These are phyloP conservation scores for Colletotrichum gloeosporioides DNA, from an alignment of 2,329 filamentous ascomycete species.

Conservation along the genomic window DNA sequence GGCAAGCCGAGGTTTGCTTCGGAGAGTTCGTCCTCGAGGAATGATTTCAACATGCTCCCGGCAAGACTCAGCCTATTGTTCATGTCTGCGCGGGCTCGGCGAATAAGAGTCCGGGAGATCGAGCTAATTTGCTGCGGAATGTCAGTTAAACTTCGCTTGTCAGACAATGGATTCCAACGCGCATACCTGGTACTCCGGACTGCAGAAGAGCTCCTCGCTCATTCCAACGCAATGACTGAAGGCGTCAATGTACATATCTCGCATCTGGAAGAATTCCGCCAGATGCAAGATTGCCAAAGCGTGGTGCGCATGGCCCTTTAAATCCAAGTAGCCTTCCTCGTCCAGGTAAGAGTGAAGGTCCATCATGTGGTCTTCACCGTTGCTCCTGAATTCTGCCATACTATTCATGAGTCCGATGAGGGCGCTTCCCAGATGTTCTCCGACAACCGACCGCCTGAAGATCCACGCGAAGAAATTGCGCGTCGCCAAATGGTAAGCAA, in stretches of 20 bases:
- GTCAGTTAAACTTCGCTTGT: slow-evolving; percentile 25
- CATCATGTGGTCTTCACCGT: slow-evolving; percentile 58
- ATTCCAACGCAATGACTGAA: slow-evolving; percentile 83
- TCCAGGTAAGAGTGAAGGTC: slow-evolving; percentile 72
- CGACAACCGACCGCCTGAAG: slow-evolving; percentile 69
- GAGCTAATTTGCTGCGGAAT: slow-evolving; percentile 49
- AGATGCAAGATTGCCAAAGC: slow-evolving; percentile 72
- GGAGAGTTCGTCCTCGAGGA: slow-evolving; percentile 75
- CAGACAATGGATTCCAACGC: not conserved
- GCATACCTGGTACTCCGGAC: slow-evolving; percentile 67
- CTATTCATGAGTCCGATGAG: slow-evolving; percentile 69
- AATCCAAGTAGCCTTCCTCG: slow-evolving; percentile 71
- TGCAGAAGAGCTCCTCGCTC: slow-evolving; percentile 63
- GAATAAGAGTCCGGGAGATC: slow-evolving; percentile 69
- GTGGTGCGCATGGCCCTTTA: slow-evolving; percentile 70
- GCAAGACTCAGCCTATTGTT: slow-evolving; percentile 66
- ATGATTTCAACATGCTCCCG: slow-evolving; percentile 64
- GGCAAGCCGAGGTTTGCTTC: slow-evolving; percentile 70
- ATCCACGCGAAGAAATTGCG: slow-evolving; percentile 81
- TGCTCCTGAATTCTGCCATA: slow-evolving; percentile 65
- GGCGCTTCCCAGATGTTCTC: slow-evolving; percentile 66
- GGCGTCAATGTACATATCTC: slow-evolving; percentile 73
- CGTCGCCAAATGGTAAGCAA: slow-evolving; percentile 70
- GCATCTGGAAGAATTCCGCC: slow-evolving; percentile 68
- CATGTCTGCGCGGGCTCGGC: slow-evolving; percentile 67